These are phyloP conservation scores for Diaporthe vaccinii DNA, from an alignment of 2,329 filamentous ascomycete species.

Conservation along the genomic window DNA sequence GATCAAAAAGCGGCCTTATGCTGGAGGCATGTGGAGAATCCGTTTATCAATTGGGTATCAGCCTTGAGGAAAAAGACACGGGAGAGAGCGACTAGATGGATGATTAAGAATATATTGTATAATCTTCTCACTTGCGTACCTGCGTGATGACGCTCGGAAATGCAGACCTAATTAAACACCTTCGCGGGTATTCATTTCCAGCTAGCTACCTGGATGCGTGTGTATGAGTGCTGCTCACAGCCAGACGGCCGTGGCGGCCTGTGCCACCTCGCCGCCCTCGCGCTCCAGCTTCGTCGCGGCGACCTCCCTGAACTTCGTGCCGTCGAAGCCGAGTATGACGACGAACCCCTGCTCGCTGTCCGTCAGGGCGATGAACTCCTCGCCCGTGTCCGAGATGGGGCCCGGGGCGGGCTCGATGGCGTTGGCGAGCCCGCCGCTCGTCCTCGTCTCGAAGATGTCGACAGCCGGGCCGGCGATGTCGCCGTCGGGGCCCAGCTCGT, in stretches of 20 bases:
- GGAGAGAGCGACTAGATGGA: neutral
- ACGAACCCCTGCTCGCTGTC: conserved; percentile 41
- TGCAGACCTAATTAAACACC: neutral
- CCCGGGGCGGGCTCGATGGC: conserved; percentile 43
- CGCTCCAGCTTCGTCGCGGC: conserved; percentile 28
- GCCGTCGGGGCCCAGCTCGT: conserved; percentile 38
- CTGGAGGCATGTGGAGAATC: neutral
- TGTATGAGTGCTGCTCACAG: conserved; percentile 53
- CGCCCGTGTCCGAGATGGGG: conserved; percentile 11
- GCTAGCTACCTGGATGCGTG: conserved; percentile 44
- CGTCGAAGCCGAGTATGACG: conserved; percentile 40
- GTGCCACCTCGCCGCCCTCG: conserved; percentile 20
- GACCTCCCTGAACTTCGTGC: conserved; percentile 43
- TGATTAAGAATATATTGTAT: neutral
- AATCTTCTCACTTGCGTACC: neutral
- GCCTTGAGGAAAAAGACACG: neutral
- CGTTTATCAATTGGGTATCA: neutral
- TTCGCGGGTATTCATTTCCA: conserved; percentile 5
- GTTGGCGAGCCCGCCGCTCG: conserved; percentile 43
- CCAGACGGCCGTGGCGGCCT: conserved; percentile 39
- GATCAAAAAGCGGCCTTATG: neutral
- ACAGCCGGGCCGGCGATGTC: conserved; percentile 35
- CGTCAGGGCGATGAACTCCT: conserved; percentile 42
- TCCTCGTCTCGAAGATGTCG: conserved; percentile 42
- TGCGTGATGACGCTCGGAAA: neutral